phyloP scores from a whole-genome alignment of 306 rosid species.

The Rosa chinensis region DNA sequence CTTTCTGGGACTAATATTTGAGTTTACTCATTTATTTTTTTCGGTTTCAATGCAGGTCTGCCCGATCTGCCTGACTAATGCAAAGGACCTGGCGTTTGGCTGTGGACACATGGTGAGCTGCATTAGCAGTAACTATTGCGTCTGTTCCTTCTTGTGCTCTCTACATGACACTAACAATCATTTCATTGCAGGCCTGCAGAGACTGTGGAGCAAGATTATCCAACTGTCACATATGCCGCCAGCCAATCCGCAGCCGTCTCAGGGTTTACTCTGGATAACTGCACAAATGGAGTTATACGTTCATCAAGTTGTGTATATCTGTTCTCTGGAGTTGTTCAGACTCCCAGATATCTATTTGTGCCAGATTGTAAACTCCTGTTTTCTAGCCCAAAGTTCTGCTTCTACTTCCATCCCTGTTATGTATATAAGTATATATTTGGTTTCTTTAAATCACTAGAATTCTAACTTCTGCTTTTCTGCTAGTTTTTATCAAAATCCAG shows the following conservation, averaged over 20 bases:
- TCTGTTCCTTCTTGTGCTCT: not conserved
- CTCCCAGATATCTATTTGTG: not conserved
- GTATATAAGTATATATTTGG: not conserved
- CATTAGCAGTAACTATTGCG: constrained; percentile 4
- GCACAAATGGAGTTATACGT: not conserved
- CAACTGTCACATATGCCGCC: constrained; percentile 73
- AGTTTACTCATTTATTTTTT: constrained; percentile 12
- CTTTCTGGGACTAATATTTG: not conserved
- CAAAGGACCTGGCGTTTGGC: constrained; percentile 71
- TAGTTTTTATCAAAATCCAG: not conserved
- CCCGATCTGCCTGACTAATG: constrained; percentile 77
- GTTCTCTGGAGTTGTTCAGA: not conserved
- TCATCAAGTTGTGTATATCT: not conserved
- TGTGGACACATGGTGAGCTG: constrained; percentile 89
- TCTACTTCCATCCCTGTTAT: not conserved
- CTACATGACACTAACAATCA: constrained; percentile 1
- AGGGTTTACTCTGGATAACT: constrained; percentile 67
- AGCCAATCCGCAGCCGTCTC: constrained; percentile 65
- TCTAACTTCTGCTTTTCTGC: not conserved
- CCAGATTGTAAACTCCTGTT: constrained; percentile 5
- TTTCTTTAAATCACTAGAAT: not conserved
- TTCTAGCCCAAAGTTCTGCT: not conserved
- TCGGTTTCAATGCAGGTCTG: constrained; percentile 51
- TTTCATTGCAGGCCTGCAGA: constrained; percentile 61
- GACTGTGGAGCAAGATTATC: constrained; percentile 73